A percentile compares a stretch with the other conserved stretches of the same genome.
Evolutionary conservation across 2,329 filamentous ascomycete species (phyloP).

Genomic region (Microdochium paspali): DNA sequence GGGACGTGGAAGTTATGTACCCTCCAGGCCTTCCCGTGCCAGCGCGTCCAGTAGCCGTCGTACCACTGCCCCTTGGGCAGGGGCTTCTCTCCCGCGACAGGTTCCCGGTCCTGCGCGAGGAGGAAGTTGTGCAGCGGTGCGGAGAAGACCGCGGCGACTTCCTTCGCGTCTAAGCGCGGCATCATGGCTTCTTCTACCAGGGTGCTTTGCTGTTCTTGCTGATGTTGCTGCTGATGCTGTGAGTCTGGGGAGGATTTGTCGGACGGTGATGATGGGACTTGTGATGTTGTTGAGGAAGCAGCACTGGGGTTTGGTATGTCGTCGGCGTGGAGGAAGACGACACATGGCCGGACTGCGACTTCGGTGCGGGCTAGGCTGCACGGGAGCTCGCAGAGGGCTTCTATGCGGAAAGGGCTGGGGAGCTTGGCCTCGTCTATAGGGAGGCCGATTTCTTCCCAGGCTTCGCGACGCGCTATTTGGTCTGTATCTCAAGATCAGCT

Average conservation of each 20-base stretch:
- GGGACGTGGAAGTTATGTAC: constrained; percentile 92
- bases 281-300: constrained; percentile 4
- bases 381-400: constrained; percentile 80
- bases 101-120: constrained; percentile 44
- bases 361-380: constrained; percentile 65
- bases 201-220: constrained; percentile 19
- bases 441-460: constrained; percentile 87
- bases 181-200: constrained; percentile 63
- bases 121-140: constrained; percentile 83
- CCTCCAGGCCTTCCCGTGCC: constrained; percentile 69
- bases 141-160: constrained; percentile 90
- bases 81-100: constrained; percentile 18
- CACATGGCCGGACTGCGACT: constrained; percentile 65
- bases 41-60: constrained; percentile 70
- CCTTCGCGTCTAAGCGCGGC: constrained; percentile 74
- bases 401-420: constrained; percentile 70
- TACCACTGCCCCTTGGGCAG: constrained; percentile 65
- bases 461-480: constrained; percentile 81
- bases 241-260: constrained; percentile 5
- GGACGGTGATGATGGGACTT: constrained; percentile 3
- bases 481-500: constrained; percentile 29
- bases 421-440: constrained; percentile 61
- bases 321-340: constrained; percentile 65
- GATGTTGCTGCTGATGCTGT: constrained; percentile 17
- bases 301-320: constrained; percentile 20